These are phyloP conservation scores for Dendrothele bispora DNA, from an alignment of 768 basidiomycete genomes.

Conservation along the genomic window DNA sequence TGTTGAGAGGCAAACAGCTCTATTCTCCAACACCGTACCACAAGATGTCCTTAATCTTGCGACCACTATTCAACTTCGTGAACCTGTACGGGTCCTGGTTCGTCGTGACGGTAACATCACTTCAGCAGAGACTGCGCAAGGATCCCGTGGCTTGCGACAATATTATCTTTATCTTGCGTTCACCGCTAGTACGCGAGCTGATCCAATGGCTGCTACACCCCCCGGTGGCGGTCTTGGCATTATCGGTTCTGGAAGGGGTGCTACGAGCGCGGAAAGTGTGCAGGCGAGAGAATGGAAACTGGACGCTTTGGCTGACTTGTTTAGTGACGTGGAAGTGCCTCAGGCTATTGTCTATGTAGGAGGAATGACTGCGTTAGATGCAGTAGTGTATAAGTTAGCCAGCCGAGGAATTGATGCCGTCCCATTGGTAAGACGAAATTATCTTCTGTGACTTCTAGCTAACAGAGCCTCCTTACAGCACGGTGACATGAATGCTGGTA, in stretches of 20 bases:
- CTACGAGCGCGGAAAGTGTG: constrained; percentile 77
- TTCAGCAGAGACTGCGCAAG: constrained; percentile 61
- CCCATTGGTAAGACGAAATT: constrained; percentile 64
- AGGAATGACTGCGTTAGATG: constrained; percentile 82
- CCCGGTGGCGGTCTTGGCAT: constrained; percentile 79
- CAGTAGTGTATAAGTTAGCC: constrained; percentile 88
- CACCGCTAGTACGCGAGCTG: constrained; percentile 77
- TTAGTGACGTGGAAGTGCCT: constrained; percentile 80
- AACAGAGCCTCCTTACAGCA: constrained; percentile 50
- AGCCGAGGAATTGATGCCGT: constrained; percentile 85
- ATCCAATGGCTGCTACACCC: constrained; percentile 42
- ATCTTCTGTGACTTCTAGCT: constrained; percentile 12
- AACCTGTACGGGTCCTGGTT: constrained; percentile 97
- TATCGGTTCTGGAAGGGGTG: constrained; percentile 88
- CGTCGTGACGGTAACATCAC: constrained; percentile 86
- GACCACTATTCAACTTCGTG: constrained; percentile 87
- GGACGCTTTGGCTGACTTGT: constrained; percentile 86
- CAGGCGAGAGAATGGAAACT: constrained; percentile 95
- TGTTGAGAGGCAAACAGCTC: constrained; percentile 87
- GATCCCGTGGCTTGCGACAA: constrained; percentile 82
- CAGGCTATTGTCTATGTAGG: constrained; percentile 90
- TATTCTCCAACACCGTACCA: constrained; percentile 98
- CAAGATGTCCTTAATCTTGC: constrained; percentile 97
- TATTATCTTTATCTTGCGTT: constrained; percentile 97
- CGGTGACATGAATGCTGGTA: constrained; percentile 87